Evolutionary conservation across 345 rosid species (phyloP).

Genomic region (Populus euphratica): DNA sequence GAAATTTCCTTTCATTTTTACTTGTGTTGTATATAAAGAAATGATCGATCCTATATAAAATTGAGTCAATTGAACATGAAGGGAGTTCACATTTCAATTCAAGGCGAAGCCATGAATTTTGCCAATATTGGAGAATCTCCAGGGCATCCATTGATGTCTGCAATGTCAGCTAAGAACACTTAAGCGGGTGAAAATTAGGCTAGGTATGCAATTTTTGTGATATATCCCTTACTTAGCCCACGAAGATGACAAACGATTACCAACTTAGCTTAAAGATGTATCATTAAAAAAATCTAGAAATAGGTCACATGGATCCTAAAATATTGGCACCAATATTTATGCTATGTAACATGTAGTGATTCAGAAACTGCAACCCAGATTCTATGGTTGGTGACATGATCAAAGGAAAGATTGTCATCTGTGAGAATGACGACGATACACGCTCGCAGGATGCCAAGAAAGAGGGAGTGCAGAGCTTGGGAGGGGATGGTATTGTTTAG

Average conservation of each 20-base stretch:
- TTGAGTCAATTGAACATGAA: not conserved
- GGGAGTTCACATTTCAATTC: not conserved
- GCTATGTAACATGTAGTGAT: not conserved
- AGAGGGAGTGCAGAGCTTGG: constrained; percentile 43
- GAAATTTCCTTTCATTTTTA: not conserved
- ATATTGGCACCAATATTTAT: not conserved
- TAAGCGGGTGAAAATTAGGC: constrained; percentile 37
- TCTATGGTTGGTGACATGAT: constrained; percentile 43
- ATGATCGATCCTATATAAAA: no score
- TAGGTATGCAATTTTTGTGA: constrained; percentile 35
- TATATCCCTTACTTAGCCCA: no score
- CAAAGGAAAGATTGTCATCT: constrained; percentile 64
- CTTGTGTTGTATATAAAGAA: not conserved
- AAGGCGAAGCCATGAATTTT: constrained; percentile 79
- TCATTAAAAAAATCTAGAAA: not conserved
- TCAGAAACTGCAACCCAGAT: constrained; percentile 47
- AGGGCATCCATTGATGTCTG: constrained; percentile 48
- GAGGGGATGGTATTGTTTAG: constrained; percentile 55
- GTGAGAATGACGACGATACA: constrained; percentile 32
- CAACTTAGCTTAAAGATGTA: no score
- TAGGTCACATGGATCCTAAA: not conserved
- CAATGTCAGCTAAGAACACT: constrained; percentile 44
- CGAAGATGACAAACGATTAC: no score
- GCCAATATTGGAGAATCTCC: constrained; percentile 45
- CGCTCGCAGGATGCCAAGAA: constrained; percentile 19